A percentile compares a stretch with the other conserved stretches of the same genome.
These are phyloP conservation scores for Calocera cornea DNA, from an alignment of 768 basidiomycete species.

Conservation along the genomic window DNA sequence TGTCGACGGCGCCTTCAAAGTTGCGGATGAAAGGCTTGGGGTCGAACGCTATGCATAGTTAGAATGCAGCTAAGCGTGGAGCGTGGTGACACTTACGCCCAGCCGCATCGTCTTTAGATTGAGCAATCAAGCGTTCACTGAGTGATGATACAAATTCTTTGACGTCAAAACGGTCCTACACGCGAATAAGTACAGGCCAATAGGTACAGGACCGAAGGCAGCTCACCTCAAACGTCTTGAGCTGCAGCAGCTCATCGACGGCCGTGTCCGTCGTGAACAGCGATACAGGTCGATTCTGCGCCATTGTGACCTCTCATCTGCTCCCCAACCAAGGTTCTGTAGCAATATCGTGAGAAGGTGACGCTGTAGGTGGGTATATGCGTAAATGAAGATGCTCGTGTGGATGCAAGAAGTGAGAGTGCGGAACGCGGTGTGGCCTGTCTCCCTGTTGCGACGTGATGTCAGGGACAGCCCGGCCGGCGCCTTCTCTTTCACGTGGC, in stretches of 20 bases:
- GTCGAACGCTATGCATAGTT: conserved; percentile 55
- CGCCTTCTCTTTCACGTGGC: background rate
- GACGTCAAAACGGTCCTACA: conserved; percentile 77
- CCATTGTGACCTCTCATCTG: background rate
- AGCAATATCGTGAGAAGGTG: background rate
- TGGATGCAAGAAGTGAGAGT: background rate
- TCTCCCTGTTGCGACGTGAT: background rate
- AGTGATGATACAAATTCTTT: conserved; percentile 76
- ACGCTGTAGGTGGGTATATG: background rate
- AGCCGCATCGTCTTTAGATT: conserved; percentile 68
- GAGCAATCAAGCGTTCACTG: conserved; percentile 75
- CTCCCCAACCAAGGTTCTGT: background rate
- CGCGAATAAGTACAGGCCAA: conserved; percentile 4
- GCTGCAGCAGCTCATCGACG: conserved; percentile 30
- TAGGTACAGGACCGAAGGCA: background rate
- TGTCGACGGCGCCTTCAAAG: conserved; percentile 84
- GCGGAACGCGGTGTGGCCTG: background rate
- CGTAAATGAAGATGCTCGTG: too few relatives aligned
- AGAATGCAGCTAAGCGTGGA: conserved; percentile 15
- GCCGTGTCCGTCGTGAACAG: conserved; percentile 43
- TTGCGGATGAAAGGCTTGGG: conserved; percentile 85
- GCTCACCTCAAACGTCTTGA: conserved; percentile 30
- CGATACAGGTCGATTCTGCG: background rate
- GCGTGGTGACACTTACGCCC: conserved; percentile 46
- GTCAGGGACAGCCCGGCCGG: background rate